Base-by-base conservation (phyloP, 371 early-diverging fungal genomes). In the Polyrhizophydium stewartii region DNA sequence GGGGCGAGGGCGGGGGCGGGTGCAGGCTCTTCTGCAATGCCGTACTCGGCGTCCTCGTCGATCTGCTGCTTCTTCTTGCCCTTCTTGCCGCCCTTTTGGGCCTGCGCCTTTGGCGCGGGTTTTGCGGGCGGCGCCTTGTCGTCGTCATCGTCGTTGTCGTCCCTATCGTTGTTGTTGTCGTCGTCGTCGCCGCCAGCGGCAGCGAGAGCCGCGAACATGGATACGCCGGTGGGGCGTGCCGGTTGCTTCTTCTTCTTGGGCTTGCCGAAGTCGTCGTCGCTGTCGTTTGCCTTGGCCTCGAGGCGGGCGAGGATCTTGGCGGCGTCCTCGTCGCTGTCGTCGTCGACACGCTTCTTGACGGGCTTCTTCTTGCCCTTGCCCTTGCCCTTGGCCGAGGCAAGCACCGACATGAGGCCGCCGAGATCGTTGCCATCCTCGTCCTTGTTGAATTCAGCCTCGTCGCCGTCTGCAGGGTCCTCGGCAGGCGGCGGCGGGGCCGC, bases 351-450 rank as follows among this genome's bases (percentile, higher is more conserved):
- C 41, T 66, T 67, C 55, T 66, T 68, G 47, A 67, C 67, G n/a
- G 27, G 22, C 55, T 70, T 73, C 55, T 71, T 69, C 17, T 47
- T 56, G 24, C 50, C 63, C 38, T 69, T 65, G 32, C 66, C 67
- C 50, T 60, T 60, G 5, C 61, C 61, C 57, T 65, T 67, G 17
- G 45, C 41, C 35, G 56, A 27, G 43, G 70, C 68, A 40, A 77
- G 52, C 28, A 71, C 46, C 3, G 77, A 67, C 77, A 77, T 77
- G 33, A 77, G 68, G 6, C 77, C 77, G 32, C 77, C 77, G 35
- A 77, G 70, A 55, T 74, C 73, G 67, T 74, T 74, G 16, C 77
- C 77, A 2, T 73, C 73, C 38, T 73, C 73, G 37, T 73, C 73
- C 10, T 50, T 52, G 57, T 67, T 68, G 55, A 62, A 19, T 9